Conservation (phyloP, 2,329 filamentous ascomycete species). For the Chaetothyriales sp. region DNA sequence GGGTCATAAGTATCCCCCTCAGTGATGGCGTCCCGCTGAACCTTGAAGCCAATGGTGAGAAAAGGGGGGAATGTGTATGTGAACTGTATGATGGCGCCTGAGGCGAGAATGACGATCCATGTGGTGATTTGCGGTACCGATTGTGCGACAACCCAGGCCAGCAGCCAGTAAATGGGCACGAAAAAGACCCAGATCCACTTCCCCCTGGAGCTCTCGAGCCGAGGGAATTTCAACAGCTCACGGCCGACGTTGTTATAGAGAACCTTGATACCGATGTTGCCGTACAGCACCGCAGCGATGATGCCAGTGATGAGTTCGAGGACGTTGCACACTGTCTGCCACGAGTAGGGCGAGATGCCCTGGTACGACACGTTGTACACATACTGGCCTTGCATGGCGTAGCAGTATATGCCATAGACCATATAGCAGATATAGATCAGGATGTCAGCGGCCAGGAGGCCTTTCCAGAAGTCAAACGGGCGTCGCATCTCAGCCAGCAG, state of each 20-base stretch:
- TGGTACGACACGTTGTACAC: slow-evolving; percentile 28
- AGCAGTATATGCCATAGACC: slow-evolving; percentile 34
- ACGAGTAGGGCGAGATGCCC: slow-evolving; percentile 26
- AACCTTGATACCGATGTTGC: slow-evolving; percentile 28
- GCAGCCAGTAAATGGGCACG: slow-evolving; percentile 31
- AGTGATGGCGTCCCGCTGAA: slow-evolving; percentile 19
- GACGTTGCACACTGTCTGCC: slow-evolving; percentile 29
- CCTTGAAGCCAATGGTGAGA: slow-evolving; percentile 19
- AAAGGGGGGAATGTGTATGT: slow-evolving; percentile 32
- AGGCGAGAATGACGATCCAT: slow-evolving; percentile 27
- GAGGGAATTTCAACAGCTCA: slow-evolving; percentile 9
- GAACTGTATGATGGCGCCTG: slow-evolving; percentile 32
- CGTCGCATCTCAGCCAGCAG: slow-evolving; percentile 41
- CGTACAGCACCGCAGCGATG: slow-evolving; percentile 27
- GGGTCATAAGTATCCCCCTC: slow-evolving; percentile 16
- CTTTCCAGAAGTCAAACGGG: slow-evolving; percentile 36
- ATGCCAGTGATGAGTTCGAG: slow-evolving; percentile 25
- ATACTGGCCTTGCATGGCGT: slow-evolving; percentile 35
- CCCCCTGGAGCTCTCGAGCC: slow-evolving; percentile 6
- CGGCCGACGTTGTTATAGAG: slow-evolving; percentile 11
- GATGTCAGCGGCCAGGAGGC: slow-evolving; percentile 29
- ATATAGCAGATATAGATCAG: slow-evolving; percentile 36
- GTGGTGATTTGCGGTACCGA: slow-evolving; percentile 30
- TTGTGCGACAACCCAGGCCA: slow-evolving; percentile 30
- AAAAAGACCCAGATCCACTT: slow-evolving; percentile 11